phyloP scores from a whole-genome alignment of 345 rosid genomes.

The Corchorus capsularis region DNA sequence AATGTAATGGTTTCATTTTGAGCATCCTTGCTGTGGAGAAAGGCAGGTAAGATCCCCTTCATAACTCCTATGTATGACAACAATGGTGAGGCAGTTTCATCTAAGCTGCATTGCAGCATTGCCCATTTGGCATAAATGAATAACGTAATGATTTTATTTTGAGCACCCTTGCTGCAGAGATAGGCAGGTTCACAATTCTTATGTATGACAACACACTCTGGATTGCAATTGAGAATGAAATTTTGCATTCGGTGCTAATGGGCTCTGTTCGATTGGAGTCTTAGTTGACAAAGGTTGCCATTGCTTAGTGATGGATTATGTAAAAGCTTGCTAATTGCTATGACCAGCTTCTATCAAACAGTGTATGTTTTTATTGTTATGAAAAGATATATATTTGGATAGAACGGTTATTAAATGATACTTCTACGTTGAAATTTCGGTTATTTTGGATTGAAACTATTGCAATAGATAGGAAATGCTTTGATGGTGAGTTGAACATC shows the following conservation, averaged over 20 bases:
- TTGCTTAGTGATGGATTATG: neutral
- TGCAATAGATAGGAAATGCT: neutral
- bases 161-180: conserved; percentile 1
- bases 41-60: neutral
- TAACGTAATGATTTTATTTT: neutral
- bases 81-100: neutral
- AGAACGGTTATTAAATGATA: neutral
- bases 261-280: neutral
- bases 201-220: neutral
- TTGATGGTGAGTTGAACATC: neutral
- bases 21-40: conserved; percentile 3
- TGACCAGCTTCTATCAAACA: neutral
- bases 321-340: neutral
- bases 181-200: conserved; percentile 3
- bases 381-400: neutral
- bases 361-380: neutral
- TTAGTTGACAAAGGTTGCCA: too few species aligned
- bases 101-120: neutral
- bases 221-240: neutral
- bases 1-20: neutral
- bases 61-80: neutral
- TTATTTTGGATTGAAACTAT: neutral
- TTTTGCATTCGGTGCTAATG: neutral
- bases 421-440: neutral
- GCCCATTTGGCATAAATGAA: neutral